Base-by-base conservation (phyloP, 1,139 yeast genomes). In the Geotrichum klebahnii region DNA sequence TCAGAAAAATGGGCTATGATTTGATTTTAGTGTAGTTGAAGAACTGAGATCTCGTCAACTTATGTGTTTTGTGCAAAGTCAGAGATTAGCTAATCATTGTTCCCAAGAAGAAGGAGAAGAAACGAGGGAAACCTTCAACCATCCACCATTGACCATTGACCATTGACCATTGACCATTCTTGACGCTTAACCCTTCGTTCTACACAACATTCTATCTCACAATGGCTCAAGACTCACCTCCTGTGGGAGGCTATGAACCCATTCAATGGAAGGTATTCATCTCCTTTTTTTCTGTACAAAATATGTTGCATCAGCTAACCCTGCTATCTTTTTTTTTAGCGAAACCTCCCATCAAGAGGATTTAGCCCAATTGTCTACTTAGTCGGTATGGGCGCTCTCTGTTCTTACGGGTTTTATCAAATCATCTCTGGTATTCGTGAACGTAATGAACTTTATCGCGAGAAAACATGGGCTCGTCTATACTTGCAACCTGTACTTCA, bases 341-440 rank as follows among this genome's bases (percentile, higher is more conserved):
- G 95, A 69, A 84, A 86, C 67, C 71, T 87, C 53, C 95, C 95
- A 33, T 72, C 94, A 2, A 77, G 95, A 62, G 95, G 96, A 2
- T 85, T 86, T 71, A 75, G 94, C 57, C 92, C 95, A 16, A 71
- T 80, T 44, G 73, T 85, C 49, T 86, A 83, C 71, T 75, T 85
- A 55, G 78, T 80, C 66, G 80, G 84, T 36, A 68, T 84, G 53
- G 71, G 79, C 33, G 86, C 80, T 8, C 62, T 81, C 66, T 78
- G 84, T 69, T 74, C 81, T 3, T 84, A 79, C 64, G 95, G 95
- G 5, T 84, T 82, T 71, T 84, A 83, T 69, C 73, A 77, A 61
- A 75, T 79, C 53, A 77, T 78, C 61, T 72, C 77, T 58, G 92
- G 90, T 42, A 84, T 82, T 54, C 78, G 82, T 56, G 95, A 86